Conservation (phyloP, 2,329 filamentous ascomycete genomes). For the Gnomoniopsis sp. region DNA sequence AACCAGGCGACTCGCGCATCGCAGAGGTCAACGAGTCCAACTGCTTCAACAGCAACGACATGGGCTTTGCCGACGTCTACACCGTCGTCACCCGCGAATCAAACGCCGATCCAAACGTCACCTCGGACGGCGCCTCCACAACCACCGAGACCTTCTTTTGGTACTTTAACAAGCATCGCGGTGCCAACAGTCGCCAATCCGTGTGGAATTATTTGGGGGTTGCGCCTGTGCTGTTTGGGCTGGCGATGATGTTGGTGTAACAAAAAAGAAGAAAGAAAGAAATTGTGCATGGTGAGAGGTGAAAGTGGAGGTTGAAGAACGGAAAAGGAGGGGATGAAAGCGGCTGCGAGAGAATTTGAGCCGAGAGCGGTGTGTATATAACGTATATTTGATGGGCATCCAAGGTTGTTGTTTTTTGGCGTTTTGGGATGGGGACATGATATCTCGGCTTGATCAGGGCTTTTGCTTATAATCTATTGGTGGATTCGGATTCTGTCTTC, state of each 20-base stretch:
- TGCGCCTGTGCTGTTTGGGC: constrained; percentile 37
- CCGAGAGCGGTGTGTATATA: too few species aligned
- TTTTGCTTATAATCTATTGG: too few species aligned
- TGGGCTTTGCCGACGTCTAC: constrained; percentile 76
- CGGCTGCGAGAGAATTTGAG: too few species aligned
- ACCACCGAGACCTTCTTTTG: constrained; percentile 22
- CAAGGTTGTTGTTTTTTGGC: neutral
- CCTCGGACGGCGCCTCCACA: constrained; percentile 29
- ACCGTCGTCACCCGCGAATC: constrained; percentile 53
- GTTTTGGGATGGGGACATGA: constrained; percentile 8
- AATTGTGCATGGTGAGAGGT: too few species aligned
- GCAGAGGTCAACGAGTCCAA: constrained; percentile 73
- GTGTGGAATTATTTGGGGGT: constrained; percentile 35
- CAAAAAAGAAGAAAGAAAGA: too few species aligned
- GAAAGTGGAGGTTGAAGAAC: too few species aligned
- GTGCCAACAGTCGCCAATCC: constrained; percentile 18
- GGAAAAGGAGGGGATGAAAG: too few species aligned
- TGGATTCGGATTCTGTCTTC: neutral
- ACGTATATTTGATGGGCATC: too few species aligned
- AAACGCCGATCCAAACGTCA: constrained; percentile 31
- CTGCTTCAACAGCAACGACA: constrained; percentile 81
- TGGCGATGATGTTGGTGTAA: constrained; percentile 30
- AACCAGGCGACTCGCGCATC: constrained; percentile 65
- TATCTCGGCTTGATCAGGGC: constrained; percentile 3
- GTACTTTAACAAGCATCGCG: constrained; percentile 23